Evolutionary conservation across 306 rosid species (phyloP), one percentile per base, ranked within the genome.

Genomic region (Acacia confusa): DNA sequence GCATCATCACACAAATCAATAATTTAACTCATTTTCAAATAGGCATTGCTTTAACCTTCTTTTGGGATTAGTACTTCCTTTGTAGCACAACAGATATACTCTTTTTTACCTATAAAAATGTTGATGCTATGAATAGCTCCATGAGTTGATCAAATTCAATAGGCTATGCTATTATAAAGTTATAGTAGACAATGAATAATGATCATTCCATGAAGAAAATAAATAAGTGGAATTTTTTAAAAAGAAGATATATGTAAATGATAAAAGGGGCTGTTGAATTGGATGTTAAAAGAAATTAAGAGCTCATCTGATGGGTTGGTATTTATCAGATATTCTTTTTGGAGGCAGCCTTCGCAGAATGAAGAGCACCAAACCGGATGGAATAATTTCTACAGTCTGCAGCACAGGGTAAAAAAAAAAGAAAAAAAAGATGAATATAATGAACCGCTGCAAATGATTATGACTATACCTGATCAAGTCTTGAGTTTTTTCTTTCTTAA

Each of bases 331-430:
- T 45, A 88, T 85, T 43, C 92, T 80, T 77, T 88, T 89, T 30
- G 92, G 96, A 11, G 97, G 96, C 65, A 93, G 85, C 90, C 91
- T 93, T 64, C 97, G 65, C 70, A 93, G 85, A 78, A 93, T 91
- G 83, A 89, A 88, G n/a, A 91, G 88, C 77, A 93, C 96, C 86
- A 93, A 75, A 20, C 90, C 90, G 0, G 96, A 90, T 30, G 96
- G 97, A 77, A 86, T 82, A 48, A 93, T 86, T 87, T 93, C 97
- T 61, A 92, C 94, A 84, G 87, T 76, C 96, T 91, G 91, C 76
- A 60, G 0, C 14, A 3, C 38, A 86, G 0, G 6, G 6, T 60
- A 58, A 70, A 50, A 50, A 25, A 72, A 34, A 66, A 58, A 70
- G 43, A 58, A 25, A 75, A 77, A 16, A n/a, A 40, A 40, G 41